A percentile compares a stretch with the other conserved stretches of the same genome.
These are phyloP conservation scores for Coniferiporia sulphurascens DNA, from an alignment of 1,284 basidiomycete genomes.

Conservation along the genomic window DNA sequence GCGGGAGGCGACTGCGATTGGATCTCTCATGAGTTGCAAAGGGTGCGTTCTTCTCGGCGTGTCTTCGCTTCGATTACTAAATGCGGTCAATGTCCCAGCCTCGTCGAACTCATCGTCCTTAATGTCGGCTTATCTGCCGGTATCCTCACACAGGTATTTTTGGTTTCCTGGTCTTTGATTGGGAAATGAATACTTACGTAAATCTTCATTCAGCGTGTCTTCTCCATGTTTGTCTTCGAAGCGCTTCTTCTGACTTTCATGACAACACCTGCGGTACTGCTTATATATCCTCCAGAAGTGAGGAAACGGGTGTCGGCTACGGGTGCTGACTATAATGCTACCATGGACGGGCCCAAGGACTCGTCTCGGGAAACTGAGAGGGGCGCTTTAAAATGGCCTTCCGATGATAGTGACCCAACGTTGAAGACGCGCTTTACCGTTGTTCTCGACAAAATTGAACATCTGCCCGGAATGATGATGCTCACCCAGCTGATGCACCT, in stretches of 20 bases:
- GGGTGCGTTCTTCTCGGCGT: conserved; percentile 38
- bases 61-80: neutral
- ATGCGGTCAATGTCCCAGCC: conserved; percentile 22
- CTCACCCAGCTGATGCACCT: conserved; percentile 57
- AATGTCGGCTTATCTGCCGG: conserved; percentile 67
- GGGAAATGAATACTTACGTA: conserved; percentile 2
- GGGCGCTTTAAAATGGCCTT: conserved; percentile 4
- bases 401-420: conserved; percentile 24
- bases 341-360: conserved; percentile 26
- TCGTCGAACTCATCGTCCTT: conserved; percentile 61
- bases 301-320: conserved; percentile 44
- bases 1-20: conserved; percentile 62
- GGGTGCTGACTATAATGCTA: conserved; percentile 43
- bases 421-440: conserved; percentile 66
- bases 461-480: conserved; percentile 74
- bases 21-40: conserved; percentile 72
- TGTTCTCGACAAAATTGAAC: conserved; percentile 88
- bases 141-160: conserved; percentile 59
- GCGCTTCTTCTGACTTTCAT: conserved; percentile 83
- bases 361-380: conserved; percentile 26
- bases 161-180: conserved; percentile 6
- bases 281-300: conserved; percentile 68
- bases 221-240: conserved; percentile 91
- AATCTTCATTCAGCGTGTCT: conserved; percentile 43
- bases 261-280: conserved; percentile 81